Evolutionary conservation across 1,284 basidiomycete species (phyloP), one percentile per base, ranked within the genome.

Genomic region (Xerocomus nothofagi): DNA sequence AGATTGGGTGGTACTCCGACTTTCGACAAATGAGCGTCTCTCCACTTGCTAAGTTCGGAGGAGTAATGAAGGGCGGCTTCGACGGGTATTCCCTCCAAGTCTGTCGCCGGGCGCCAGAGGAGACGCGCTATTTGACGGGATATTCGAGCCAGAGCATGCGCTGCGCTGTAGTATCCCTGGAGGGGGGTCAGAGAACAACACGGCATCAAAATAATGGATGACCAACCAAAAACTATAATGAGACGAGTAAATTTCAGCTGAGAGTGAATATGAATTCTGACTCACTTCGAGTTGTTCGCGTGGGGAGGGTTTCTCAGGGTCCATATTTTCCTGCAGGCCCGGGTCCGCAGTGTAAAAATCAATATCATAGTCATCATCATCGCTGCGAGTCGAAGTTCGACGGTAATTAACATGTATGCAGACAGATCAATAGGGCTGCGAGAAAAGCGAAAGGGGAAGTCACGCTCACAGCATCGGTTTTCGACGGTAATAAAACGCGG

Each of bases 1-100:
- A 91, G 90, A 61, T 88, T 85, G 48, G 79, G 81, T 3, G 93
- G 93, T 23, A 95, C 89, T 15, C 93, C 92, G 18, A 95, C 88
- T 44, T 79, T 77, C 30, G 78, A 76, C 18, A 96, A 79, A 62
- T 88, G 87, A 32, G 83, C 73, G 23, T 86, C 83, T 46, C 87
- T 78, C 93, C 93, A 97, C 40, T 81, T 75, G 46, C 76, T 73
- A 24, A 92, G 77, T n/a, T 78, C 71, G 17, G 73, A 71, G 18
- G 84, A 80, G 58, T 91, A 79, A 4, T 70, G 72, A 44, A 74
- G 70, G 4, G 93, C 70, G 15, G 76, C 73, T 0, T 86, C 79
- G 38, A 86, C 72, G 10, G 87, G 80, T 47, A 97, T 81, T 9
- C 94, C 94, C 30, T 86, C 81, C 7, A 79, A 75, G 54, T 87